Conservation (phyloP, 1,139 yeast species). For the Petasospora fabianii region DNA sequence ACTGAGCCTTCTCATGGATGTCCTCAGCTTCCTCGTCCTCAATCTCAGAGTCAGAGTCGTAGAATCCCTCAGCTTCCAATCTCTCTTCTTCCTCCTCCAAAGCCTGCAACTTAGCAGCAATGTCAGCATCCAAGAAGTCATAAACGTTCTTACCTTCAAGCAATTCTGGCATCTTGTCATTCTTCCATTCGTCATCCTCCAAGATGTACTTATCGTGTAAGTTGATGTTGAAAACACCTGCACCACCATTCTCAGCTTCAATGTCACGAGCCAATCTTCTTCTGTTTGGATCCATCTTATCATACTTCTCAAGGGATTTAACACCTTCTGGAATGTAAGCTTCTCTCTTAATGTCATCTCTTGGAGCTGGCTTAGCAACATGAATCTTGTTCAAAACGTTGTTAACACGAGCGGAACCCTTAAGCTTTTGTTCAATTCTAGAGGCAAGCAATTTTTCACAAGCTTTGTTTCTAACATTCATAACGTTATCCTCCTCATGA, state of each 20-base stretch:
- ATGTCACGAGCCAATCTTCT: conserved; percentile 80
- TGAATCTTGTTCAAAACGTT: conserved; percentile 93
- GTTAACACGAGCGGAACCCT: conserved; percentile 86
- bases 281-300: conserved; percentile 77
- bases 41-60: conserved; percentile 81
- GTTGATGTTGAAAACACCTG: conserved; percentile 94
- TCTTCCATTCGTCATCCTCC: conserved; percentile 97
- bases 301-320: conserved; percentile 59
- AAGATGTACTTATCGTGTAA: conserved; percentile 85
- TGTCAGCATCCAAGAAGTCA: conserved; percentile 96
- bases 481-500: conserved; percentile 89
- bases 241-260: conserved; percentile 96
- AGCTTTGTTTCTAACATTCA: conserved; percentile 95
- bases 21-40: conserved; percentile 68
- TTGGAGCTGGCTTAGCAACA: conserved; percentile 82
- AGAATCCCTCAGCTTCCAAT: conserved; percentile 91
- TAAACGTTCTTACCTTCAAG: conserved; percentile 95
- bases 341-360: conserved; percentile 81
- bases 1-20: conserved; percentile 78
- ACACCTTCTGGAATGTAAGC: conserved; percentile 81
- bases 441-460: conserved; percentile 95
- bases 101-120: conserved; percentile 87
- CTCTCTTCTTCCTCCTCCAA: conserved; percentile 96
- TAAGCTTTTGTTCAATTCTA: conserved; percentile 93
- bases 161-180: conserved; percentile 95